These are phyloP conservation scores for Globisporangium canariense DNA, from an alignment of 352 stramenopile species.

Conservation along the genomic window DNA sequence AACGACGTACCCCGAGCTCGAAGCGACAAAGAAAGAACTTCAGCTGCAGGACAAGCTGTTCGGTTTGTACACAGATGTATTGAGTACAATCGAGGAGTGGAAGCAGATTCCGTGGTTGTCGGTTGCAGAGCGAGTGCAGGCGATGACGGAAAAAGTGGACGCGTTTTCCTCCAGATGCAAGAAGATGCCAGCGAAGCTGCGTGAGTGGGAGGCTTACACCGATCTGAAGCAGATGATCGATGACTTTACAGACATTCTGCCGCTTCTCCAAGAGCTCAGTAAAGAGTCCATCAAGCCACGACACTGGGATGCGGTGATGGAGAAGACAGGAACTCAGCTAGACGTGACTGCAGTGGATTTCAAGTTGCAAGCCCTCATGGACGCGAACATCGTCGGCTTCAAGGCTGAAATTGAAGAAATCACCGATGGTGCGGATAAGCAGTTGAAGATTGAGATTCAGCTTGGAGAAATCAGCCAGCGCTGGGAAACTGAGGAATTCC, in stretches of 20 bases:
- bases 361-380: constrained; percentile 94
- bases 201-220: constrained; percentile 97
- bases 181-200: constrained; percentile 95
- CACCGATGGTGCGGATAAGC: constrained; percentile 96
- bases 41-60: constrained; percentile 93
- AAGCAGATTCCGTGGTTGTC: constrained; percentile 95
- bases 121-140: constrained; percentile 91
- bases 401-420: constrained; percentile 97
- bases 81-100: constrained; percentile 96
- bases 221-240: constrained; percentile 97
- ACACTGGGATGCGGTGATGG: constrained; percentile 97
- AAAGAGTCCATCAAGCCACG: constrained; percentile 95
- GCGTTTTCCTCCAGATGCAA: constrained; percentile 95
- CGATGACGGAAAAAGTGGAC: constrained; percentile 97
- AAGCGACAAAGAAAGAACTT: constrained; percentile 97
- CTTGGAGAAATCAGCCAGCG: constrained; percentile 92
- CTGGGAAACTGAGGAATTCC: constrained; percentile 95
- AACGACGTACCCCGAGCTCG: constrained; percentile 96
- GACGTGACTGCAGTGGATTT: constrained; percentile 94
- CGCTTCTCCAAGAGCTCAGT: constrained; percentile 94
- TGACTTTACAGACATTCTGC: constrained; percentile 96
- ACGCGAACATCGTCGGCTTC: constrained; percentile 89
- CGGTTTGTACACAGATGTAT: constrained; percentile 96
- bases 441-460: constrained; percentile 96
- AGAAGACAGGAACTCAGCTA: constrained; percentile 91